Percentiles rank a stretch among this genome's conserved stretches.
Conservation (phyloP, 345 rosid species). For the Eucalyptus marginata region DNA sequence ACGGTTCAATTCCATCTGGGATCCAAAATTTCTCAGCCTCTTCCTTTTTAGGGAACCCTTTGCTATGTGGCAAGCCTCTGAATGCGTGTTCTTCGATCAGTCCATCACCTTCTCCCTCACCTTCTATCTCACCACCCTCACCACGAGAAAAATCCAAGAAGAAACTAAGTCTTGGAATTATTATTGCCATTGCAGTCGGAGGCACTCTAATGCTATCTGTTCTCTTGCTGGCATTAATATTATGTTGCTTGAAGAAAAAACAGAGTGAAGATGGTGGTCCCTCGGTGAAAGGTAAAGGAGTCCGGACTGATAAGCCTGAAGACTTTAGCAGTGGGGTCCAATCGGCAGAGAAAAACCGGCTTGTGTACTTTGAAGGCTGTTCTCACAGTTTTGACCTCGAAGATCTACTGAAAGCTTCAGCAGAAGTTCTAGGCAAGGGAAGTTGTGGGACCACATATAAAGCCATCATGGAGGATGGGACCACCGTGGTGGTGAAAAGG, state of each 20-base stretch:
- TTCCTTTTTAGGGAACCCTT: constrained; percentile 58
- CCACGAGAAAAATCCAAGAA: constrained; percentile 9
- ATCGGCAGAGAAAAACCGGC: constrained; percentile 91
- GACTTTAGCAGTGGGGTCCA: constrained; percentile 94
- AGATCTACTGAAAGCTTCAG: constrained; percentile 89
- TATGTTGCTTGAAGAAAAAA: constrained; percentile 52
- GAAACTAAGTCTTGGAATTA: constrained; percentile 37
- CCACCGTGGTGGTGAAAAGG: constrained; percentile 79
- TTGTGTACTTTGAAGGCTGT: constrained; percentile 86
- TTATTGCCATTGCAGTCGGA: constrained; percentile 57
- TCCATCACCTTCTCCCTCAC: constrained; percentile 47
- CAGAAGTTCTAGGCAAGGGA: constrained; percentile 95
- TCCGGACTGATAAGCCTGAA: constrained; percentile 47
- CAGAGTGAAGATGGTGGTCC: constrained; percentile 9
- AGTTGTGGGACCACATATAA: constrained; percentile 89
- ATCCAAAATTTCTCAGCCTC: constrained; percentile 54
- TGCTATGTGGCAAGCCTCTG: constrained; percentile 65
- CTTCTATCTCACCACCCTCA: not conserved
- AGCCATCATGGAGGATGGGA: constrained; percentile 88
- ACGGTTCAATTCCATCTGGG: constrained; percentile 65
- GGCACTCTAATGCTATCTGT: constrained; percentile 35
- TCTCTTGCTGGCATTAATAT: constrained; percentile 25
- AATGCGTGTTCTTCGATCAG: constrained; percentile 26
- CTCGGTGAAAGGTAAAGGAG: constrained; percentile 36
- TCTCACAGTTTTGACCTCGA: constrained; percentile 77